Base-by-base conservation (phyloP, 2,329 filamentous ascomycete genomes). In the Pseudophaeomoniella oleicola region DNA sequence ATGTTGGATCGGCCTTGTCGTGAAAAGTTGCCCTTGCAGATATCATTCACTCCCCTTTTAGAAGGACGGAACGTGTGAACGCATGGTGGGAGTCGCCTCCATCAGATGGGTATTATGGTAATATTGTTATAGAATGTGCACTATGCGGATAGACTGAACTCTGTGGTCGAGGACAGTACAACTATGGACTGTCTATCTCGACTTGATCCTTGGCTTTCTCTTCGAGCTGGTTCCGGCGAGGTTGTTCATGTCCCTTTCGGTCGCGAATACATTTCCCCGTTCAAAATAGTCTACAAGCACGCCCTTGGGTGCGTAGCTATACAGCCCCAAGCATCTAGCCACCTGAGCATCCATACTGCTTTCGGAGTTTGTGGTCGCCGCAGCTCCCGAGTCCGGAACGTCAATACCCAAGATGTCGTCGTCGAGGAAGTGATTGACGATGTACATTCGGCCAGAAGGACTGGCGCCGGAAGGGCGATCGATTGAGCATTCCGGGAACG, bases 351-450 rank as follows among this genome's bases (percentile, higher is more conserved):
- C 61, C 32, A 68, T 62, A 40, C 62, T 64, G 3, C 51, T 53
- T 3, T 54, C 56, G 5, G 62, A 58, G 38, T 67, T 67, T 1
- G 64, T 67, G 14, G 43, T 53, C 3, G 38, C 41, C 10, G 60
- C 59, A 11, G 46, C 51, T 3, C 48, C 42, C 12, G 60, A 51
- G 37, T 65, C 60, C 4, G 64, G 64, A n/a, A 65, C 45, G 22
- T 56, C 45, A 11, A 63, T 50, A 4, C 62, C 61, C 0, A 60
- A 38, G 18, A 64, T 44, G 35, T 63, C 53, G 6, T 57, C 44
- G 41, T 66, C 59, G 2, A 67, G 48, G 42, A 64, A 66, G 45
- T 68, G 64, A 39, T 67, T 68, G 40, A 67, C 54, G 22, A 67
- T 54, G 37, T 61, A 61, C 61, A 67, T 64, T 3, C 59, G 53